Evolutionary conservation across 257 asterid species (phyloP), one percentile per base, ranked within the genome.

Genomic region (Vinca minor): DNA sequence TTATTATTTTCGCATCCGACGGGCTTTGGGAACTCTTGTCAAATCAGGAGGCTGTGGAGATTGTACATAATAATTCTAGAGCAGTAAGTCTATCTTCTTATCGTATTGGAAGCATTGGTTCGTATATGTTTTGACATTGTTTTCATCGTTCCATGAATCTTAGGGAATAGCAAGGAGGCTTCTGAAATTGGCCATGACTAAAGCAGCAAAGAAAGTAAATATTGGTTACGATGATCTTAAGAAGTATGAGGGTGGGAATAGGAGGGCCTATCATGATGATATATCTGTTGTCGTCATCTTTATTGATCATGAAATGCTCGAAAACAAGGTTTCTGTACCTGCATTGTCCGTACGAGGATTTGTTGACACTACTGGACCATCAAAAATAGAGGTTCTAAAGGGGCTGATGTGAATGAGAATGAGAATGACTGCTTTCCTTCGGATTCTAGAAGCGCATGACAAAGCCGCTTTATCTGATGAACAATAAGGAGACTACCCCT

Each of bases 21-120:
- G 97, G 97, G 57, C 96, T 87, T 59, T 90, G 97, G 97, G 89
- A 90, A 55, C 79, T 72, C 74, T 71, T 90, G 74, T 65, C 87
- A 1, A 87, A 85, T 72, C 86, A 90, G 61, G 81, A 87, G 76
- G 91, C 89, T 17, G 96, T 81, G 12, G 85, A 85, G 71, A 82
- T 90, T 21, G 96, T 90, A 54, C 81, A 87, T 64, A 82, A 74
- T 39, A 74, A 78, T 79, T 92, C 97, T 3, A 82, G 89, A 77
- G 67, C 18, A 82, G 97, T 87, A 62, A 8, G 80, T 64, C 45
- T 17, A 26, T 44, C 56, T 20, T 38, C 17, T 17, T 20, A 1
- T 67, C 23, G 4, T 66, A 38, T 17, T 34, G 3, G 38, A 34
- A 34, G 38, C 39, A 17, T 55, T 66, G 49, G 29, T 58, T 54